Evolutionary conservation across 2,329 filamentous ascomycete species (phyloP), one percentile per base, ranked within the genome.

Genomic region (Helicocarpus griseus): DNA sequence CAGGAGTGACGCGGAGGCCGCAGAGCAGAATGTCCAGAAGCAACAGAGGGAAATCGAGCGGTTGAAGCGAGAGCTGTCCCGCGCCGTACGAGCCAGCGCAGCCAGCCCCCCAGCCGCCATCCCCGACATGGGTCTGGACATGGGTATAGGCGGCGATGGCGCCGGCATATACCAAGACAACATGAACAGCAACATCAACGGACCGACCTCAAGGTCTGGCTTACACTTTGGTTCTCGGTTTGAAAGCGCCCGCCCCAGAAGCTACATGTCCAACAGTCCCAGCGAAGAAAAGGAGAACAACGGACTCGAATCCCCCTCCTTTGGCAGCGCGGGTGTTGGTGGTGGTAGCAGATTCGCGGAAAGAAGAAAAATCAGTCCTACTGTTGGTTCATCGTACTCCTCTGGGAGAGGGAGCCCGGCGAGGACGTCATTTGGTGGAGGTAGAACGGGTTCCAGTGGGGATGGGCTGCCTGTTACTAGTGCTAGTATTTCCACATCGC

Each of bases 21-120:
- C 90, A 0, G 89, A 96, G 65, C 84, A 89, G 61, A 85, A 83
- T 53, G 89, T 93, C 49, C 87, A 93, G 55, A 85, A 87, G 52
- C 79, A 95, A 49, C 79, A 86, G 56, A 82, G 90, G 50, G 93
- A 98, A 70, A 85, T 96, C 44, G 93, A 98, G 58, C 81, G 93
- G 49, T 76, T 98, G 54, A 97, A 97, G 78, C 86, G 89, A 52
- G 93, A 95, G 58, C 77, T 86, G 14, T 72, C 74, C 44, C 73
- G 82, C 52, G 68, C 69, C 9, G 65, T 72, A 49, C 68, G 69
- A 21, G 67, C 69, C 41, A 63, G 65, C 40, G 66, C 68, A 9
- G 60, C 68, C 31, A 71, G 66, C 55, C 68, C 69, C 14, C 62
- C 68, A 13, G 64, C 63, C 33, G 56, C 60, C 21, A 46, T 60